Base-by-base conservation (phyloP, 2,329 filamentous ascomycete species). In the Fusarium udum region DNA sequence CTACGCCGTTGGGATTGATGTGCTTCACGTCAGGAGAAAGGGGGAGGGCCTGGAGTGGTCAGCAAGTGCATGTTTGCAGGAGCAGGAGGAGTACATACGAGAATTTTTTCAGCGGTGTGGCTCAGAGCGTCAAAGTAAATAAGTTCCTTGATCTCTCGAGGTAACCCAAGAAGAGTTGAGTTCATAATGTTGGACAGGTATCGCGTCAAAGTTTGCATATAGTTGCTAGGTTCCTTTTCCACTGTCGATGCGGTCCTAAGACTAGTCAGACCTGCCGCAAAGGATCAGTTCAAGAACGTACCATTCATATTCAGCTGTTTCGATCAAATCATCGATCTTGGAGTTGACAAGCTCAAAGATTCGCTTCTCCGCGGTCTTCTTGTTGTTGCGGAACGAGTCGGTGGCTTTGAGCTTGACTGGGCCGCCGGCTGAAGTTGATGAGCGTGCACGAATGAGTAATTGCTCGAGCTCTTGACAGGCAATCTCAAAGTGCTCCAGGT, bases 281-380 rank as follows among this genome's bases (percentile, higher is more conserved):
- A 36, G 22, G 20, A 31, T 51, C 46, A 22, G 48, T 13, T 18
- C 12, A 9, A 61, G 31, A 36, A 72, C 83, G 61, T 83, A 91
- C 92, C 96, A 99, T 81, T 98, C 94, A 80, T 99, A 99, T 83
- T 99, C 96, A 37, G 96, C 95, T 1, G 95, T 98, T 77, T 98
- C 95, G 61, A 99, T 93, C 16, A 99, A 88, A 80, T 99, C 96
- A 79, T 98, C 95, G 77, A 99, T 98, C 85, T 99, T 99, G 64
- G 93, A 97, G 84, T 99, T 98, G 72, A 99, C 96, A 1, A 99
- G 89, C 83, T 99, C 97, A 79, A 99, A 99, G 65, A 99, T 98
- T 39, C 97, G 92, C 83, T 98, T 97, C 80, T 98, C 95, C 0
- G 96, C 96, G 4, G 93, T 95, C 84, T 98, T 98, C 84, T 98